Evolutionary conservation across 768 basidiomycete genomes (phyloP).

Genomic region (Trametes cubensis): DNA sequence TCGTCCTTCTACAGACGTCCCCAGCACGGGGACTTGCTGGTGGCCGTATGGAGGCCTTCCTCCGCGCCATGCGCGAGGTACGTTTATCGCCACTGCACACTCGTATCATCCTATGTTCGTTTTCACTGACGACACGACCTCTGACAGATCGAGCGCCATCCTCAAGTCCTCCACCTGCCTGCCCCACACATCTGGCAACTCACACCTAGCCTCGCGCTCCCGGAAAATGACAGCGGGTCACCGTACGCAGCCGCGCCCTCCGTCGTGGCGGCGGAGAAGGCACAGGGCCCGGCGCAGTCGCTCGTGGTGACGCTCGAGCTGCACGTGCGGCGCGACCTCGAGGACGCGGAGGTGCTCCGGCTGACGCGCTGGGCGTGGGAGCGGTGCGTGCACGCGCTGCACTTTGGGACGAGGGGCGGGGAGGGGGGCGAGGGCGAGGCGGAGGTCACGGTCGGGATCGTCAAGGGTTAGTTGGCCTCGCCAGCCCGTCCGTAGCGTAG

Average conservation of each 20-base stretch:
- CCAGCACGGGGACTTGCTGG: slow-evolving; percentile 62
- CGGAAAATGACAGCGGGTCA: slow-evolving; percentile 24
- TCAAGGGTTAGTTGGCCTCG: slow-evolving; percentile 32
- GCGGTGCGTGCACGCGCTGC: slow-evolving; percentile 56
- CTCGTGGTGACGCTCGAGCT: slow-evolving; percentile 81
- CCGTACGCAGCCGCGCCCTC: slow-evolving; percentile 13
- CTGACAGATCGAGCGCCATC: slow-evolving; percentile 77
- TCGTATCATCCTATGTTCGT: background rate
- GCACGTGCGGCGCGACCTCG: slow-evolving; percentile 67
- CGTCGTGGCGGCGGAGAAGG: slow-evolving; percentile 13
- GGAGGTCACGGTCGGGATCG: slow-evolving; percentile 74
- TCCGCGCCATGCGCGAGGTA: slow-evolving; percentile 82
- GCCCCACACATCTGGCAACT: slow-evolving; percentile 92
- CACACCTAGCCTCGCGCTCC: slow-evolving; percentile 38
- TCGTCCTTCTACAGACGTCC: slow-evolving; percentile 87
- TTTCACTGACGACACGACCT: background rate
- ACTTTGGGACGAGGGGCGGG: slow-evolving; percentile 33
- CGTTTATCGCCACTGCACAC: slow-evolving; percentile 26
- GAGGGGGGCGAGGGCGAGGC: slow-evolving; percentile 41
- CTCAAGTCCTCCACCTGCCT: slow-evolving; percentile 78
- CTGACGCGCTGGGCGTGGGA: slow-evolving; percentile 81
- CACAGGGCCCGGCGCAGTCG: slow-evolving; percentile 37
- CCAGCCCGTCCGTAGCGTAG: too few relatives aligned
- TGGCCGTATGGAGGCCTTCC: slow-evolving; percentile 79
- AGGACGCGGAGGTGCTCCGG: slow-evolving; percentile 69